Evolutionary conservation across 495 filamentous ascomycete genomes (phyloP), one percentile per base, ranked within the genome.

Genomic region (Hypomontagnella submonticulosa): DNA sequence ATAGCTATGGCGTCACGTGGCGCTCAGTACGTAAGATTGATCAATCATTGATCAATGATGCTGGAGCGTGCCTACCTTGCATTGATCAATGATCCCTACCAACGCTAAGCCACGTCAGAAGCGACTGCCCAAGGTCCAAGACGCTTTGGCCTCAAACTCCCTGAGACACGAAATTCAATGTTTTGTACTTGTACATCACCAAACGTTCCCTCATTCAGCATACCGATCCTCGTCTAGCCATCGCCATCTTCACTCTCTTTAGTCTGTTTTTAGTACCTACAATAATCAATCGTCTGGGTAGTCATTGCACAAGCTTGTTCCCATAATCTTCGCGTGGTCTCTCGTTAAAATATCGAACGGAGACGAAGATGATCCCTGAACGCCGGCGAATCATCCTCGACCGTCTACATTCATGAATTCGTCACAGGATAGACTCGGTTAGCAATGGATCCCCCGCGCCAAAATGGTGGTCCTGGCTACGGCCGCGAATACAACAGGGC

Each of bases 401-500:
- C 58, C 51, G 38, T 32, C 52, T 61, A 63, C 53, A 54, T 67
- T 71, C 62, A 71, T 61, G 65, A 73, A 49, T 56, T 55, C 51
- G 50, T 51, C 49, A 51, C 30, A 60, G 11, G 13, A 57, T 58
- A 56, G 9, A 33, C 19, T 36, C 51, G 4, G 4, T 57, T 43
- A 65, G 51, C 69, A 44, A 74, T 74, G 71, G 71, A 74, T 58
- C 49, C 55, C 44, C 64, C 57, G 38, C 69, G 69, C 36, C 71
- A 63, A 48, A 71, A 68, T 52, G 68, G 71, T 19, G 72, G 64
- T 3, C 38, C 66, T 15, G 63, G 55, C 41, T 52, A 44, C 27
- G 71, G 74, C 69, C 77, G 76, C 54, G 79, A 79, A 23, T 52
- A 84, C 79, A 90, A 81, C 54, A 88, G 91, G 75, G 94, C 94